These are phyloP conservation scores for Sechiopsis laciniata DNA, from an alignment of 306 rosid species.

Conservation along the genomic window DNA sequence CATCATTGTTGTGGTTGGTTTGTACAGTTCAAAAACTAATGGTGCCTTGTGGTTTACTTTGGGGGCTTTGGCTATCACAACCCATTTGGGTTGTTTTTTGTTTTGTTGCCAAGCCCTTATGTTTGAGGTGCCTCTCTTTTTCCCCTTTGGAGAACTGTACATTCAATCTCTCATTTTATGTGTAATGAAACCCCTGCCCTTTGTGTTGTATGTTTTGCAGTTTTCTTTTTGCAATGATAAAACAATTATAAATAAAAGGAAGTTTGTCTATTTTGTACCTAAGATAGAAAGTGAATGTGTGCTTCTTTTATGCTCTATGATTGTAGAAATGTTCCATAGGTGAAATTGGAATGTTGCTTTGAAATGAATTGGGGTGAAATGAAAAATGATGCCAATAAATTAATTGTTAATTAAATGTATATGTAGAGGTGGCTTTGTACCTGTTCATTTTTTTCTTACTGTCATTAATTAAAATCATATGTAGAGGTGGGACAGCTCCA, in stretches of 20 bases:
- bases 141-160: conserved; percentile 7
- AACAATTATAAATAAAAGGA: conserved; percentile 12
- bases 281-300: background rate
- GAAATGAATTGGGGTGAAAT: background rate
- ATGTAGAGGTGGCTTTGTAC: background rate
- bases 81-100: conserved; percentile 26
- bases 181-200: conserved; percentile 19
- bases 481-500: background rate
- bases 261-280: conserved; percentile 24
- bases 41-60: conserved; percentile 40
- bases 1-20: conserved; percentile 35
- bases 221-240: background rate
- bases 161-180: background rate
- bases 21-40: conserved; percentile 37
- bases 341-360: background rate
- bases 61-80: conserved; percentile 70
- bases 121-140: conserved; percentile 8
- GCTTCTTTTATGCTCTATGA: background rate
- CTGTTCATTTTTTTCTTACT: background rate
- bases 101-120: conserved; percentile 15
- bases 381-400: background rate
- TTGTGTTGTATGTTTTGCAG: conserved; percentile 14
- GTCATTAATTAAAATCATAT: background rate
- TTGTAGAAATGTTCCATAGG: background rate
- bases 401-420: background rate